A percentile compares a stretch with the other conserved stretches of the same genome.
Evolutionary conservation across 2,329 filamentous ascomycete species (phyloP).

Genomic region (Pseudocercospora macadamiae): DNA sequence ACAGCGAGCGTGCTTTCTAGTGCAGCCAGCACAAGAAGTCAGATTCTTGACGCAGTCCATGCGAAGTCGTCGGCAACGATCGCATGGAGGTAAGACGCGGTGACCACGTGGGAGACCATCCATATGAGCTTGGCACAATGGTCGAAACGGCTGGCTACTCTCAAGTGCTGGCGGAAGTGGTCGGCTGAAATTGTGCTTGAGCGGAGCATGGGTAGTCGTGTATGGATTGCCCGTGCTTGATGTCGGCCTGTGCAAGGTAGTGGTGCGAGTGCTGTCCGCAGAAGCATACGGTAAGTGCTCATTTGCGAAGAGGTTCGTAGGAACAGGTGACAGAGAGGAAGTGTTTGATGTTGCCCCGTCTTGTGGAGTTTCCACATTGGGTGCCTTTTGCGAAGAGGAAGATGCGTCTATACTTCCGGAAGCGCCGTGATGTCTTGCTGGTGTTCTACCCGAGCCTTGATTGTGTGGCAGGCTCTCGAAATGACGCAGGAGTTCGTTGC

Average conservation of each 20-base stretch:
- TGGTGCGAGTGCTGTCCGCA: slow-evolving; percentile 19
- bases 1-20: slow-evolving; percentile 87
- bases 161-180: slow-evolving; percentile 41
- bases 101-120: slow-evolving; percentile 76
- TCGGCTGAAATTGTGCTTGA: slow-evolving; percentile 43
- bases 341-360: slow-evolving; percentile 28
- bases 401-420: slow-evolving; percentile 11
- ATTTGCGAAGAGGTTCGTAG: slow-evolving; percentile 26
- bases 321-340: slow-evolving; percentile 38
- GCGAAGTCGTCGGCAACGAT: slow-evolving; percentile 76
- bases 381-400: slow-evolving; percentile 9
- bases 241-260: slow-evolving; percentile 29
- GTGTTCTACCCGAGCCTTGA: slow-evolving; percentile 34
- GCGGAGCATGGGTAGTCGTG: slow-evolving; percentile 20
- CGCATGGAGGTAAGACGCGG: slow-evolving; percentile 78
- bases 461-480: slow-evolving; percentile 64
- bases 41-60: slow-evolving; percentile 84
- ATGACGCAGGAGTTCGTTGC: slow-evolving; percentile 64
- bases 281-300: slow-evolving; percentile 29
- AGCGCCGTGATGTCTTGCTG: slow-evolving; percentile 30
- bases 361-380: slow-evolving; percentile 10
- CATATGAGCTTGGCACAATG: slow-evolving; percentile 60
- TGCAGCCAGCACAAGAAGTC: slow-evolving; percentile 84
- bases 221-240: slow-evolving; percentile 28
- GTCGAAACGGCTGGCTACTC: slow-evolving; percentile 40